Evolutionary conservation across 1,284 basidiomycete species (phyloP).

Genomic region (Albatrellus sp.): DNA sequence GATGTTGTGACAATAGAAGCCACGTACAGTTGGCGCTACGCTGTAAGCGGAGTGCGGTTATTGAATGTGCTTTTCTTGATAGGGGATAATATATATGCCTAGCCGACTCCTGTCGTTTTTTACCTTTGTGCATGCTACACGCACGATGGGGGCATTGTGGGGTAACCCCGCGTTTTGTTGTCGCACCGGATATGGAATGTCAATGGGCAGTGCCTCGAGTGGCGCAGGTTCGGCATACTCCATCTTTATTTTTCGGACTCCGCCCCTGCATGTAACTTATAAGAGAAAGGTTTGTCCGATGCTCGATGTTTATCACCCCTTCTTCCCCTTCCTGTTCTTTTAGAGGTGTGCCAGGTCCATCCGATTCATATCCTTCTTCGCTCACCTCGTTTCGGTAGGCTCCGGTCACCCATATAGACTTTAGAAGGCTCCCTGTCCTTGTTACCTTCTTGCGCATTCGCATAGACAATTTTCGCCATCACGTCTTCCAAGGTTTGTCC

Average conservation of each 20-base stretch:
- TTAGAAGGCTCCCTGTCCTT: constrained; percentile 26
- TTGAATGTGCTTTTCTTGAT: neutral
- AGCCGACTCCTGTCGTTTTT: neutral
- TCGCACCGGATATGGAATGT: neutral
- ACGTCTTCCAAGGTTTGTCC: constrained; percentile 12
- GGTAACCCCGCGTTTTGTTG: constrained; percentile 1
- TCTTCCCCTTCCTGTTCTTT: constrained; percentile 20
- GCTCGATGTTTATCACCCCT: constrained; percentile 19
- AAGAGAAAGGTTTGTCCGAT: constrained; percentile 11
- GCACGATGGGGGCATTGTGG: neutral
- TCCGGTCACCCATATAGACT: constrained; percentile 19
- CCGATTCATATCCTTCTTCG: constrained; percentile 5
- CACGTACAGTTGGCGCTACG: neutral
- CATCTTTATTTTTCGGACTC: neutral
- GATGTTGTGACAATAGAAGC: neutral
- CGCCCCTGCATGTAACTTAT: neutral
- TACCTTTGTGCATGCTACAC: neutral
- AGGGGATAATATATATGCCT: neutral
- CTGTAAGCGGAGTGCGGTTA: neutral
- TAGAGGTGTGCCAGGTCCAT: constrained; percentile 33
- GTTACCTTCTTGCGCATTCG: constrained; percentile 22
- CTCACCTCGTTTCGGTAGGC: constrained; percentile 13
- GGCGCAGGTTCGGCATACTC: neutral
- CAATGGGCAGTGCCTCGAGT: neutral
- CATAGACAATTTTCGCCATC: constrained; percentile 19